A percentile compares a stretch with the other conserved stretches of the same genome.
Evolutionary conservation across 1,284 basidiomycete genomes (phyloP).

Genomic region (Nidula niveotomentosa): DNA sequence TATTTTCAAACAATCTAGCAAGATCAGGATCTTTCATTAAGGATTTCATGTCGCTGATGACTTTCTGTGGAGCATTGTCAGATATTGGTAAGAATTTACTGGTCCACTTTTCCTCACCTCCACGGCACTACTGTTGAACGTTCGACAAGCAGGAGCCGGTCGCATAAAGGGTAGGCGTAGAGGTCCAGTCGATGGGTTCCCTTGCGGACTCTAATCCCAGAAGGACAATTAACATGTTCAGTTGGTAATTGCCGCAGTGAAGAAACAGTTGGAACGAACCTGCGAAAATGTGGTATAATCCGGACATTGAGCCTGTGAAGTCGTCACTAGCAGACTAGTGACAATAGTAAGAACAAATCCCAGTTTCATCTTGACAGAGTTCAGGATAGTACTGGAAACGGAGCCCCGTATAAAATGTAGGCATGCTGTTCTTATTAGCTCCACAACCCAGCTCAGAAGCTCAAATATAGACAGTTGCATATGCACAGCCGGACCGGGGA

Average conservation of each 20-base stretch:
- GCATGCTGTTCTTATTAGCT: constrained; percentile 21
- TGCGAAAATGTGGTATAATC: constrained; percentile 65
- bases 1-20: constrained; percentile 74
- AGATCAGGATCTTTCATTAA: constrained; percentile 73
- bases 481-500: constrained; percentile 12
- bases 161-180: constrained; percentile 71
- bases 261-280: constrained; percentile 26
- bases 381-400: constrained; percentile 10
- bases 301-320: constrained; percentile 49
- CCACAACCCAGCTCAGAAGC: constrained; percentile 13
- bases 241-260: not conserved
- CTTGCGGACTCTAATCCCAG: constrained; percentile 50
- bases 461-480: constrained; percentile 19
- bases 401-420: constrained; percentile 3
- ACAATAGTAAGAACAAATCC: constrained; percentile 20
- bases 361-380: constrained; percentile 25
- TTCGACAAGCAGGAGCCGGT: constrained; percentile 63
- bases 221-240: not conserved
- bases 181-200: constrained; percentile 55
- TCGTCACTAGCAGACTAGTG: constrained; percentile 20
- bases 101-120: constrained; percentile 41
- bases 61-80: constrained; percentile 40
- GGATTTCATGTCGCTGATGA: constrained; percentile 67
- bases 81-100: not conserved
- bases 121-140: constrained; percentile 71